Percentiles rank a stretch among this genome's conserved stretches.
phyloP scores from a whole-genome alignment of 2,329 filamentous ascomycete genomes.

The Penicillium crustosum region DNA sequence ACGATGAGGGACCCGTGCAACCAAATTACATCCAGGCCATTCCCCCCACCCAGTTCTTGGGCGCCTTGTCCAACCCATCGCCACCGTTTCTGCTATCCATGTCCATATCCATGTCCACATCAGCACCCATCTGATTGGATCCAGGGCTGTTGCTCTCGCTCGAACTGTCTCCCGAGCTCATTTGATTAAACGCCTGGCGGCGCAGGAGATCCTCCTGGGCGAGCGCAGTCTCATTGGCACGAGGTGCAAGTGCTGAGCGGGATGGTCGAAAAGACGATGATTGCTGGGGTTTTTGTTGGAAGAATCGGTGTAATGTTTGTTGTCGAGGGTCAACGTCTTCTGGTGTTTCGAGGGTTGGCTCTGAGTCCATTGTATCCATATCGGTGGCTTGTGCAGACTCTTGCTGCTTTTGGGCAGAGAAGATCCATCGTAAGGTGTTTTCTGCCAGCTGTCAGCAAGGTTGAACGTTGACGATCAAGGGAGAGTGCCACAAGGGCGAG shows the following conservation, averaged over 20 bases:
- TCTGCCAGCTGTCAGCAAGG: slow-evolving; percentile 31
- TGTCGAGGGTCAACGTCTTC: slow-evolving; percentile 41
- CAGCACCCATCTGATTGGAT: slow-evolving; percentile 20
- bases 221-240: slow-evolving; percentile 22
- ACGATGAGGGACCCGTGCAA: not conserved
- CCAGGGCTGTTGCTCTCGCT: slow-evolving; percentile 26
- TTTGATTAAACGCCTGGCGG: slow-evolving; percentile 18
- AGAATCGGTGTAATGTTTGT: slow-evolving; percentile 43
- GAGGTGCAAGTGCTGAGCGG: slow-evolving; percentile 24
- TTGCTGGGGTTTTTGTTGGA: slow-evolving; percentile 30
- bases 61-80: slow-evolving; percentile 18
- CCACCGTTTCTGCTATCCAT: slow-evolving; percentile 19
- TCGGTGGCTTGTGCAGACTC: slow-evolving; percentile 18
- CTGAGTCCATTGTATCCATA: slow-evolving; percentile 28
- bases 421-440: slow-evolving; percentile 46
- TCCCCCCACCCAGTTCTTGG: slow-evolving; percentile 30
- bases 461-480: not conserved
- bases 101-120: slow-evolving; percentile 37
- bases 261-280: slow-evolving; percentile 18
- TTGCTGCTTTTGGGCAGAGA: slow-evolving; percentile 40
- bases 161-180: slow-evolving; percentile 18
- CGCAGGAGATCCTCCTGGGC: slow-evolving; percentile 21
- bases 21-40: slow-evolving; percentile 35
- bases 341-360: slow-evolving; percentile 23
- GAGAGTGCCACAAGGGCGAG: not conserved